Conservation (phyloP, 2,329 filamentous ascomycete species). For the Cladophialophora exuberans region DNA sequence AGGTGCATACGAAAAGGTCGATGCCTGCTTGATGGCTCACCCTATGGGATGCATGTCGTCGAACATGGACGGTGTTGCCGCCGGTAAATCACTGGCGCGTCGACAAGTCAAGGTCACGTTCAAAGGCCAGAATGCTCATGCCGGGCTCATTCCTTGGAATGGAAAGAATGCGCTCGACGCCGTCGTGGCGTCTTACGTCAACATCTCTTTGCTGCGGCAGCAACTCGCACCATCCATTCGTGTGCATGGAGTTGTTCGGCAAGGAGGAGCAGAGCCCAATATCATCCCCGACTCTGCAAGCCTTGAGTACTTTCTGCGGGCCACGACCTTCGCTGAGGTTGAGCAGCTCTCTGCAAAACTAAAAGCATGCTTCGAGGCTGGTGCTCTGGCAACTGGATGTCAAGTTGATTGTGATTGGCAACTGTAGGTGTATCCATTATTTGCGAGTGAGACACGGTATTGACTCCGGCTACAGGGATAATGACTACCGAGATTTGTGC, state of each 20-base stretch:
- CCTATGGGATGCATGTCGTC: conserved; percentile 33
- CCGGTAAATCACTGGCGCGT: conserved; percentile 40
- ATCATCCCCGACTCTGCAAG: conserved; percentile 58
- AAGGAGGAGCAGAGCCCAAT: conserved; percentile 59
- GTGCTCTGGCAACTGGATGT: conserved; percentile 42
- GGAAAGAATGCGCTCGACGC: conserved; percentile 65
- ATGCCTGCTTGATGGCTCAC: conserved; percentile 51
- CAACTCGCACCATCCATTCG: conserved; percentile 58
- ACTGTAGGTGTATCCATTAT: conserved; percentile 8
- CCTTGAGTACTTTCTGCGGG: conserved; percentile 51
- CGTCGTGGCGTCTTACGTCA: conserved; percentile 51
- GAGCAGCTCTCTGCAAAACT: conserved; percentile 37
- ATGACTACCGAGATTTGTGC: conserved; percentile 50
- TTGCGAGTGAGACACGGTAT: background rate
- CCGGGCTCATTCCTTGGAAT: conserved; percentile 61
- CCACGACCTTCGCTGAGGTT: conserved; percentile 47
- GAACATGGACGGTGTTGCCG: conserved; percentile 18
- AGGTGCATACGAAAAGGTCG: conserved; percentile 46
- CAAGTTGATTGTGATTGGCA: conserved; percentile 37
- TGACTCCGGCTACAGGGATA: conserved; percentile 12
- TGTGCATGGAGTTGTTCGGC: conserved; percentile 58
- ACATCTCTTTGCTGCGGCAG: conserved; percentile 58
- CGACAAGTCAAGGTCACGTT: conserved; percentile 45
- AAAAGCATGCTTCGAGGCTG: conserved; percentile 42
- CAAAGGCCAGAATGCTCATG: conserved; percentile 59